Evolutionary conservation across 306 rosid species (phyloP), one percentile per base, ranked within the genome.

Genomic region (Sicyos edulis): DNA sequence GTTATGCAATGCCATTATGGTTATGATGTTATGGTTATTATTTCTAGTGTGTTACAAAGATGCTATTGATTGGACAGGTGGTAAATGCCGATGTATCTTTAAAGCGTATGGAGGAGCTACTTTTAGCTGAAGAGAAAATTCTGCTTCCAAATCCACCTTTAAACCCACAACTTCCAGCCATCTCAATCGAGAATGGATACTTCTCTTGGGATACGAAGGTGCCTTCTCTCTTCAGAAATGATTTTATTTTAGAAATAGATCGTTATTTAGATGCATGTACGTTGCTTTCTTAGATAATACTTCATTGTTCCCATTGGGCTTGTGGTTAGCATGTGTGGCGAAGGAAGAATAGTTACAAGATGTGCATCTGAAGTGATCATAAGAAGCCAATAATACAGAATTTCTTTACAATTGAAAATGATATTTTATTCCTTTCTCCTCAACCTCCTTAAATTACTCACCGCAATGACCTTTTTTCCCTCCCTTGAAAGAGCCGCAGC

Each of bases 191-290:
- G 88, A 88, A 92, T 69, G 98, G 98, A 75, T 49, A 69, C 82
- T 92, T 92, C 77, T 88, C 98, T 63, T 92, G 98, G 98, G 96
- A 92, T 82, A 74, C 85, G 6, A 84, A 88, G 98, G 98, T 92
- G 74, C 14, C 19, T 37, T 42, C 59, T 22, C 59, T 26, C 26
- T 63, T 71, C 44, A 45, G 0, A 16, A 62, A n/a, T 50, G 55
- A 21, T 34, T 72, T 49, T 49, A 12, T 9, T 44, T 4, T n/a
- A n/a, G n/a, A n/a, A n/a, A n/a, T n/a, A n/a, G n/a, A n/a, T n/a
- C n/a, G n/a, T 63, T 63, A 37, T 63, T 63, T 63, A 26, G 19
- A 56, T 11, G n/a, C n/a, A 19, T 42, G n/a, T 63, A 1, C 15
- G 42, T 65, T 10, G 9, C 17, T 17, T n/a, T 65, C 14, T 65